phyloP scores from a whole-genome alignment of 257 asterid species.

The Solanum verrucosum region DNA sequence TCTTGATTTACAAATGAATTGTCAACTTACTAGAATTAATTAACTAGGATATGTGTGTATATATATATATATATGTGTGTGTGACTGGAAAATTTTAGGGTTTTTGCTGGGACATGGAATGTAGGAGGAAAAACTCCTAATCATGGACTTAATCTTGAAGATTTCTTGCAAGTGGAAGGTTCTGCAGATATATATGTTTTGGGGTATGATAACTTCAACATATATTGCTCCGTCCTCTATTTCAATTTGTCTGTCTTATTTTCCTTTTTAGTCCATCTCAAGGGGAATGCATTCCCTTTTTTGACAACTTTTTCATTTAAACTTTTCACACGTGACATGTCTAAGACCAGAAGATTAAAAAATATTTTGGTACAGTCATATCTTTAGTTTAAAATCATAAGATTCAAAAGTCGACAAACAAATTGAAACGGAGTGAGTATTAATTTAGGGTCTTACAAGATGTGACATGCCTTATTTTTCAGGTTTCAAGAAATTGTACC shows the following conservation, averaged over 20 bases:
- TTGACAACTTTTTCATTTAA: neutral
- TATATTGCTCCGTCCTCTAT: neutral
- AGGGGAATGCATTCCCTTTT: neutral
- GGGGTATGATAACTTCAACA: conserved; percentile 38
- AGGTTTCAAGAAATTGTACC: conserved; percentile 99
- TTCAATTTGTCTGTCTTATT: neutral
- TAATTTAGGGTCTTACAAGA: neutral
- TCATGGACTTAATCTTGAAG: conserved; percentile 66
- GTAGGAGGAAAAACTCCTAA: conserved; percentile 84
- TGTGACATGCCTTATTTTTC: neutral
- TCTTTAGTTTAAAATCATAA: neutral
- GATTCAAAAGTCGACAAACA: neutral
- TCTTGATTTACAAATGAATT: neutral
- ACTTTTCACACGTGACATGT: neutral
- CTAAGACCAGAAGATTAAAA: neutral
- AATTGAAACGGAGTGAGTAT: neutral
- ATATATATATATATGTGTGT: neutral
- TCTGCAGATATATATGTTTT: conserved; percentile 76
- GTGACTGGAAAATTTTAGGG: conserved; percentile 25
- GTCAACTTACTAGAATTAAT: neutral
- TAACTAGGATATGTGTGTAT: neutral
- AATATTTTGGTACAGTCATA: neutral
- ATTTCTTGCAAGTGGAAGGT: conserved; percentile 88
- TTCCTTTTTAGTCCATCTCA: neutral
- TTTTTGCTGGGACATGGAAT: conserved; percentile 90